Conservation (phyloP, 1,284 basidiomycete genomes). For the Erythrobasidium hasegawianum region DNA sequence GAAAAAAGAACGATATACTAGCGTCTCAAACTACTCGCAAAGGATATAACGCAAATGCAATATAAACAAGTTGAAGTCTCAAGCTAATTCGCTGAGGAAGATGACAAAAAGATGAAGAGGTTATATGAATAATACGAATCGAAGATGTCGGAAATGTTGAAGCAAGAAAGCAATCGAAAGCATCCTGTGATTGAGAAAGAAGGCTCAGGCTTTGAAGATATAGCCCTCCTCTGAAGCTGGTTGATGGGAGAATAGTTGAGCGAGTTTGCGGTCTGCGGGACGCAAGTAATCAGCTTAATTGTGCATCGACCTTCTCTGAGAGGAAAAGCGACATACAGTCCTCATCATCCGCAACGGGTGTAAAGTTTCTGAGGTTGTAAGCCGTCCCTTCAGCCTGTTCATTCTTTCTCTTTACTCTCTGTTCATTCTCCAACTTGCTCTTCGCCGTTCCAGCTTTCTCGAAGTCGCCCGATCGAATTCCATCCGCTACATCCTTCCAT, state of each 20-base stretch:
- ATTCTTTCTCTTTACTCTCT: constrained; percentile 80
- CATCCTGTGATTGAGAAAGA: too few species aligned
- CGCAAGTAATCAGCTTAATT: background rate
- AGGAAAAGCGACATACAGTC: constrained; percentile 43
- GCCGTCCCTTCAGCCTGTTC: constrained; percentile 67
- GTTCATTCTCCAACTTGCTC: constrained; percentile 89
- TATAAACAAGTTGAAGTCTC: too few species aligned
- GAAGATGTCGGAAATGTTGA: too few species aligned
- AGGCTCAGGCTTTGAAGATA: constrained; percentile 30
- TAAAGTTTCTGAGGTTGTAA: constrained; percentile 58
- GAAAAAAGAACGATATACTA: too few species aligned
- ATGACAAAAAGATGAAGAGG: too few species aligned
- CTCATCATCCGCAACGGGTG: constrained; percentile 47
- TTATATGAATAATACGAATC: too few species aligned
- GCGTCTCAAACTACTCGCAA: too few species aligned
- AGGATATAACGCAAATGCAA: too few species aligned
- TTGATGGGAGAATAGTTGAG: constrained; percentile 11
- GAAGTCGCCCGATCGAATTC: constrained; percentile 86
- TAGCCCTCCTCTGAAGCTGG: constrained; percentile 40
- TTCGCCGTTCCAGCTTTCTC: constrained; percentile 88
- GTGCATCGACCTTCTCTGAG: background rate
- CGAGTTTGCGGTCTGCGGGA: constrained; percentile 37
- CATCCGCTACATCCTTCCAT: constrained; percentile 83
- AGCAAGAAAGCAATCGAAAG: too few species aligned
- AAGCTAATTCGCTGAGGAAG: too few species aligned